Percentiles rank a stretch among this genome's conserved stretches.
These are phyloP conservation scores for Leccinum angustisporum DNA, from an alignment of 1,284 basidiomycete genomes.

Conservation along the genomic window DNA sequence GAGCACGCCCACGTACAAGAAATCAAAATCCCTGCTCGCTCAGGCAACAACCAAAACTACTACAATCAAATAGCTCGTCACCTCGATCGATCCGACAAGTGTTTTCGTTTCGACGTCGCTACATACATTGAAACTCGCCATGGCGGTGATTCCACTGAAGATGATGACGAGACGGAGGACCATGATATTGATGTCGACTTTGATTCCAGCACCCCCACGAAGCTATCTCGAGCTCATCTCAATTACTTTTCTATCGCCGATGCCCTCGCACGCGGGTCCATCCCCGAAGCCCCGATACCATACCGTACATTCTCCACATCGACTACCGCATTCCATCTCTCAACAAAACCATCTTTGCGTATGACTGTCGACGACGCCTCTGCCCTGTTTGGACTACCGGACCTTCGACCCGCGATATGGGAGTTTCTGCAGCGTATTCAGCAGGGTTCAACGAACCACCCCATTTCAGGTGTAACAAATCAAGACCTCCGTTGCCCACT, in stretches of 20 bases:
- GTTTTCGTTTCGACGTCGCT: not conserved
- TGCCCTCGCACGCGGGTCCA: not conserved
- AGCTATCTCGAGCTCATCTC: not conserved
- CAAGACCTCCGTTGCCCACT: not conserved
- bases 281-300: not conserved
- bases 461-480: not conserved
- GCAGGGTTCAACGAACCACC: not conserved
- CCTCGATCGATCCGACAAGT: not conserved
- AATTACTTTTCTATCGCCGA: not conserved
- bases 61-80: not conserved
- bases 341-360: not conserved
- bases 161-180: no score
- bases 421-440: not conserved
- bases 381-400: not conserved
- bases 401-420: not conserved
- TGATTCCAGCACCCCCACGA: not conserved
- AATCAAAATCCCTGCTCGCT: not conserved
- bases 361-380: not conserved
- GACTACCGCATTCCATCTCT: not conserved
- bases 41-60: not conserved
- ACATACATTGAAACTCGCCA: not conserved
- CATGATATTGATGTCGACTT: not conserved
- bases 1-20: not conserved
- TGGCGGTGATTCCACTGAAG: not conserved
- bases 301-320: not conserved